A percentile compares a stretch with the other conserved stretches of the same genome.
Evolutionary conservation across 192 early-diverging fungal species (phyloP).

Genomic region (Borealophlyctis nickersoniae): DNA sequence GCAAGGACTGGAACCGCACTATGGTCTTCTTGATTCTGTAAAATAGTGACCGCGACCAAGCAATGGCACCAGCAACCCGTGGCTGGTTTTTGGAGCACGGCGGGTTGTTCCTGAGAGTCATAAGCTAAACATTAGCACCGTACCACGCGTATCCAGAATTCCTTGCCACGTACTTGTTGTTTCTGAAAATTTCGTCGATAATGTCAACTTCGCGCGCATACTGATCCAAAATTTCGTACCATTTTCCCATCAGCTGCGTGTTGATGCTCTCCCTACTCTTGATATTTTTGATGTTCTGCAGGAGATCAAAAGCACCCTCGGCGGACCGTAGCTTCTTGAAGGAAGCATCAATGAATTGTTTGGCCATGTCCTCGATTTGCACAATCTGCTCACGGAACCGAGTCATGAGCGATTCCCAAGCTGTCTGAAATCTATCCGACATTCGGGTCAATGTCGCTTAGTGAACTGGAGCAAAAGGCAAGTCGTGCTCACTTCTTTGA

Average conservation of each 20-base stretch:
- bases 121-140: too few relatives aligned
- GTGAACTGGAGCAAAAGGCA: neutral
- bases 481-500: slow-evolving; percentile 44
- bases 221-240: slow-evolving; percentile 64
- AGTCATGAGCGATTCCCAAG: slow-evolving; percentile 58
- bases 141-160: neutral
- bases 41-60: slow-evolving; percentile 56
- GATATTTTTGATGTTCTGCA: slow-evolving; percentile 68
- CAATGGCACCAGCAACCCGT: slow-evolving; percentile 58
- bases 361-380: slow-evolving; percentile 67
- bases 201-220: slow-evolving; percentile 61
- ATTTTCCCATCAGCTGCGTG: slow-evolving; percentile 64
- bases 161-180: slow-evolving; percentile 40
- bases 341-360: slow-evolving; percentile 63
- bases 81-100: slow-evolving; percentile 61
- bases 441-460: neutral
- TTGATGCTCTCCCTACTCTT: slow-evolving; percentile 58
- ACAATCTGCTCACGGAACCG: slow-evolving; percentile 65
- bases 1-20: slow-evolving; percentile 59
- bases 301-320: slow-evolving; percentile 60
- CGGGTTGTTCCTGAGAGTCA: slow-evolving; percentile 43
- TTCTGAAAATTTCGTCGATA: slow-evolving; percentile 61
- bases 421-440: slow-evolving; percentile 47
- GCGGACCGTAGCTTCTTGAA: slow-evolving; percentile 65
- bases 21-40: slow-evolving; percentile 64